Evolutionary conservation across 2,329 filamentous ascomycete genomes (phyloP).

Genomic region (Aspergillus fumigatiaffinis): DNA sequence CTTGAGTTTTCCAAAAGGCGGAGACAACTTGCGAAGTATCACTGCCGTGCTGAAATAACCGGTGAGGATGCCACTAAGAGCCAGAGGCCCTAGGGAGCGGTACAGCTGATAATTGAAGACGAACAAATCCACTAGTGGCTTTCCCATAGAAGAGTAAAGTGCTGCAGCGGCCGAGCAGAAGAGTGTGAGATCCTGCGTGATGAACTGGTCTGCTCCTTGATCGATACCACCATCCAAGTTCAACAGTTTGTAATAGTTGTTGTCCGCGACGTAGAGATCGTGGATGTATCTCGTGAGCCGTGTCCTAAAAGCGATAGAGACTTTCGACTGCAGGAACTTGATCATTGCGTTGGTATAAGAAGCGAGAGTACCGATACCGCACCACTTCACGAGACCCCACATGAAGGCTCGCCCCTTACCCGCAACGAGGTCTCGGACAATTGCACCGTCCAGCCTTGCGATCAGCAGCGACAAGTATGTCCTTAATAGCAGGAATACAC

Average conservation of each 20-base stretch:
- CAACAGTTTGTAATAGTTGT: constrained; percentile 93
- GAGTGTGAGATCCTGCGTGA: constrained; percentile 91
- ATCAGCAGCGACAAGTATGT: constrained; percentile 94
- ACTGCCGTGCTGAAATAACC: constrained; percentile 95
- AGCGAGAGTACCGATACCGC: constrained; percentile 84
- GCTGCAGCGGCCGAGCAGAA: constrained; percentile 92
- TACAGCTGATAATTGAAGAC: constrained; percentile 99
- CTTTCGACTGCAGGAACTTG: constrained; percentile 95
- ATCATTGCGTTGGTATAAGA: constrained; percentile 99
- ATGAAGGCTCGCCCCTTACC: constrained; percentile 86
- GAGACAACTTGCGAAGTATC: constrained; percentile 80
- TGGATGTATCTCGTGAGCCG: constrained; percentile 94
- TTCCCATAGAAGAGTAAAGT: constrained; percentile 94
- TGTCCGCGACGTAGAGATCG: constrained; percentile 90
- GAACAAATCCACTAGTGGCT: constrained; percentile 92
- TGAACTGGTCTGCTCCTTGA: constrained; percentile 91
- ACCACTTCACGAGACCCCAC: constrained; percentile 91
- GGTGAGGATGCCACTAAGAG: constrained; percentile 76
- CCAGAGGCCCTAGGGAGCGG: constrained; percentile 81
- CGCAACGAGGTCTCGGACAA: constrained; percentile 92
- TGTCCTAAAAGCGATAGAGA: constrained; percentile 96
- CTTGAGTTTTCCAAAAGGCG: constrained; percentile 94
- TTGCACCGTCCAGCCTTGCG: constrained; percentile 88
- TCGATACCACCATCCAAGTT: constrained; percentile 92
- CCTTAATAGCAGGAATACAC: constrained; percentile 80